Base-by-base conservation (phyloP, 768 basidiomycete species). In the Epithele typhae region DNA sequence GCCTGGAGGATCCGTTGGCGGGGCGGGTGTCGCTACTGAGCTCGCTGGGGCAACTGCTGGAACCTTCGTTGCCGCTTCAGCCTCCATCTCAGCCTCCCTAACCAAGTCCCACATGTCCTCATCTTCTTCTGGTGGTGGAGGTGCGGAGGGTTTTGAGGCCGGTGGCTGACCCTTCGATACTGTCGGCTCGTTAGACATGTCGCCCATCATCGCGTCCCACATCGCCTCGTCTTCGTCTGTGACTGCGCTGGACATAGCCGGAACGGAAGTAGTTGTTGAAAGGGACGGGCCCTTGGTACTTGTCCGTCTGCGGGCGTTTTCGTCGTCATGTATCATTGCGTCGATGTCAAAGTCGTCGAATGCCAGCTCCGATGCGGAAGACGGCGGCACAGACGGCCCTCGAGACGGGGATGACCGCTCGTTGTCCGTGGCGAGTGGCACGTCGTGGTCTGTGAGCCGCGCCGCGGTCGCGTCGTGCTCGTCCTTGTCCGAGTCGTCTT, bases 41-140 rank as follows among this genome's bases (percentile, higher is more conserved):
- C 56, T 41, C 37, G 51, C 44, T 11, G 45, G 14, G 21, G 12
- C 23, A 25, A 11, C 14, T n/a, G 5, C 25, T 27, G 40, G 25
- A 18, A 43, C 21, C 12, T 40, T 18, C 33, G 46, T 47, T 18
- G 46, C 46, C 43, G 55, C 50, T 32, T 14, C 38, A 42, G 46
- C 32, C 11, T 55, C 56, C 49, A 49, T 59, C 61, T 79, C 81
- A 25, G 80, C 64, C 58, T 86, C 79, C 33, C 74, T 58, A 43
- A 87, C 66, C 34, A 84, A 70, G 53, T 81, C 76, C 82, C 89
- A 89, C 75, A 88, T 77, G 5, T 87, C 86, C 34, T 79, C 78
- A 25, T 85, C 81, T 5, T 78, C 76, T 14, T 67, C 59, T 9
- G 68, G 57, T 23, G 64, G 61, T 48, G 65, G 57, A 22, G 39